Percentiles rank a stretch among this genome's conserved stretches.
phyloP scores from a whole-genome alignment of 768 basidiomycete genomes.

The Mycena maculata region DNA sequence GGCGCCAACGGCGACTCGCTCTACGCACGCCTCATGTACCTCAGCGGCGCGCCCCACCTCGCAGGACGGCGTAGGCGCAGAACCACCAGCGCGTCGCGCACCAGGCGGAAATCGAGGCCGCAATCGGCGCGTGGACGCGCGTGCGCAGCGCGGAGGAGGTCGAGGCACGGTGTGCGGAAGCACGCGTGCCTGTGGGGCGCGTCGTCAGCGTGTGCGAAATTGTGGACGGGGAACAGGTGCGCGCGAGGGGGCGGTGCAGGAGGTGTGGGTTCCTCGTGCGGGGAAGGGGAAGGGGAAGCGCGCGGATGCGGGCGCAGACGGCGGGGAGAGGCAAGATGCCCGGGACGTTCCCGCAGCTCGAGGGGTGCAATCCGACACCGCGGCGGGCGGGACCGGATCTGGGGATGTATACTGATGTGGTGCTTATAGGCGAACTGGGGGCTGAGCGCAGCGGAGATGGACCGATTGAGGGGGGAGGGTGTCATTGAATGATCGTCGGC shows the following conservation, averaged over 20 bases:
- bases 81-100: conserved; percentile 73
- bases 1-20: conserved; percentile 80
- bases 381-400: conserved; percentile 78
- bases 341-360: conserved; percentile 70
- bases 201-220: conserved; percentile 74
- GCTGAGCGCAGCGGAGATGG: conserved; percentile 50
- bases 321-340: too few relatives aligned
- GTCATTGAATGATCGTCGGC: conserved; percentile 58
- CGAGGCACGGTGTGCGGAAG: conserved; percentile 57
- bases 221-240: conserved; percentile 67
- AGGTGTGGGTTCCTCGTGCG: conserved; percentile 60
- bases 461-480: conserved; percentile 51
- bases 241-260: conserved; percentile 67
- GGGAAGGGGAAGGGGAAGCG: conserved; percentile 41
- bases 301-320: too few relatives aligned
- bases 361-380: conserved; percentile 67
- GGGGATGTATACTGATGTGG: conserved; percentile 67
- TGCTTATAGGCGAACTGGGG: conserved; percentile 59
- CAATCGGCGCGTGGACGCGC: conserved; percentile 71
- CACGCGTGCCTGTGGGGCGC: conserved; percentile 72
- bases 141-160: conserved; percentile 65
- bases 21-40: conserved; percentile 74
- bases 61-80: conserved; percentile 62
- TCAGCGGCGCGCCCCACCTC: conserved; percentile 69
- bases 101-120: conserved; percentile 73